A percentile compares a stretch with the other conserved stretches of the same genome.
Evolutionary conservation across 129 eudicot genomes (phyloP).

Genomic region (Helianthus annuus): HanXRQr2.0-SUNRISE NC_035449.2:129397953-129398452

Average conservation of each 20-base stretch:
- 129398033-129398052: neutral
- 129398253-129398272: neutral
- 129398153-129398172: conserved; percentile 26
- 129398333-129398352: no score
- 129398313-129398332: no score
- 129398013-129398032: conserved; percentile 3
- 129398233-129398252: neutral
- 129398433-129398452: no score
- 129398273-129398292: no score
- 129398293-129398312: no score
- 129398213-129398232: conserved; percentile 7
- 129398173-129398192: conserved; percentile 28
- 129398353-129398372: no score
- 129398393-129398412: no score
- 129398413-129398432: no score
- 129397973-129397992: neutral
- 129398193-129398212: conserved; percentile 25
- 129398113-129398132: conserved; percentile 30
- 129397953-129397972: neutral
- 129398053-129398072: conserved; percentile 9
- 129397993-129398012: neutral
- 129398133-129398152: conserved; percentile 15
- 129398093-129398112: conserved; percentile 26
- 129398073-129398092: conserved; percentile 17
- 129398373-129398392: no score